A percentile compares a stretch with the other conserved stretches of the same genome.
These are phyloP conservation scores for Kurtzmaniella cleridarum DNA, from an alignment of 805 yeast species.

Conservation along the genomic window DNA sequence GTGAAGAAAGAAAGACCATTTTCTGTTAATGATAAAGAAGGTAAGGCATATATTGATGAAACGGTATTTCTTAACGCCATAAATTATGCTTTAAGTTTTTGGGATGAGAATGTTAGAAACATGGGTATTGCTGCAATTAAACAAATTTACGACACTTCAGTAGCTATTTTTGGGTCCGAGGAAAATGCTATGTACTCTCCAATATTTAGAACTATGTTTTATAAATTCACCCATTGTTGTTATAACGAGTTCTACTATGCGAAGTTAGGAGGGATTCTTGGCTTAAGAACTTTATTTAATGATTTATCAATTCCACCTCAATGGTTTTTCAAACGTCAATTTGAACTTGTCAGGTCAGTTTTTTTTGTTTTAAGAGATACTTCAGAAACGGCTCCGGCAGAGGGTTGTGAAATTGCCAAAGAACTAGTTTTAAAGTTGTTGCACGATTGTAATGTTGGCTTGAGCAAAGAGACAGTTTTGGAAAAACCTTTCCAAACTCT, in stretches of 20 bases:
- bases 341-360: conserved; percentile 80
- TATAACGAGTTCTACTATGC: conserved; percentile 83
- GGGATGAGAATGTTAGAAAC: conserved; percentile 61
- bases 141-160: conserved; percentile 55
- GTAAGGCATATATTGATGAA: conserved; percentile 63
- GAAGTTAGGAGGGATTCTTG: conserved; percentile 85
- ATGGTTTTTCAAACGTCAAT: conserved; percentile 74
- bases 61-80: conserved; percentile 70
- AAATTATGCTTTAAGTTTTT: conserved; percentile 73
- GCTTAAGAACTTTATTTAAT: conserved; percentile 66
- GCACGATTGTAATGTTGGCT: conserved; percentile 55
- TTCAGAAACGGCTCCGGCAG: conserved; percentile 79
- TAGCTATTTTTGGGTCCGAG: conserved; percentile 57
- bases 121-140: conserved; percentile 67
- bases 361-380: conserved; percentile 88
- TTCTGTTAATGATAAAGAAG: conserved; percentile 75
- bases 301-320: conserved; percentile 62
- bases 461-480: conserved; percentile 55
- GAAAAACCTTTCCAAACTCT: conserved; percentile 76
- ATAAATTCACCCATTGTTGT: conserved; percentile 84
- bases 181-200: conserved; percentile 69
- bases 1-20: conserved; percentile 65
- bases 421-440: conserved; percentile 60
- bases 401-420: conserved; percentile 69
- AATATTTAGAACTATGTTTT: conserved; percentile 67